Conservation (phyloP, 2,329 filamentous ascomycete species). For the Ophiostoma novo-ulmi region DNA sequence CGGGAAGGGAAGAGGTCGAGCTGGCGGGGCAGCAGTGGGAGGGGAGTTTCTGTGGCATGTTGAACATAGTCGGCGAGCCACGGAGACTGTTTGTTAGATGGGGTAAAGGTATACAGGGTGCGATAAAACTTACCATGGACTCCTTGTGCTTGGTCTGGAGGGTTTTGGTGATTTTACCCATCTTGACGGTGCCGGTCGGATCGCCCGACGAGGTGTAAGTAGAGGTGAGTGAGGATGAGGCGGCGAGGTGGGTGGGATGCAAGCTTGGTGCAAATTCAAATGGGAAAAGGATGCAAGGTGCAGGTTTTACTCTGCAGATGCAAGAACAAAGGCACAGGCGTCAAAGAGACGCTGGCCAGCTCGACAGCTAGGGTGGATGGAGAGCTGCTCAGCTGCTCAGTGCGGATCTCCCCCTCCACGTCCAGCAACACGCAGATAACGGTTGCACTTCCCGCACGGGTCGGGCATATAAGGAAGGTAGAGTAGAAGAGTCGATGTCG, state of each 20-base stretch:
- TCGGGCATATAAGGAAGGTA: slow-evolving; percentile 17
- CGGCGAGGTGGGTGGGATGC: too few species aligned
- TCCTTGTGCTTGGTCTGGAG: slow-evolving; percentile 64
- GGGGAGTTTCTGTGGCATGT: slow-evolving; percentile 59
- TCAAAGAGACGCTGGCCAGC: slow-evolving; percentile 3
- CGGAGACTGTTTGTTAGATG: slow-evolving; percentile 58
- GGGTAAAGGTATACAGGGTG: neutral
- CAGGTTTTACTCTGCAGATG: neutral
- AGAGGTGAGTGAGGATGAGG: neutral
- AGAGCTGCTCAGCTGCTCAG: slow-evolving; percentile 15
- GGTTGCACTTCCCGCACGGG: slow-evolving; percentile 17
- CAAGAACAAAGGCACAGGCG: neutral
- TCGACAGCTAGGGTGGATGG: neutral
- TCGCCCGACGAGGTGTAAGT: neutral
- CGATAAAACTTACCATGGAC: slow-evolving; percentile 51
- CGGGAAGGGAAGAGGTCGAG: slow-evolving; percentile 75
- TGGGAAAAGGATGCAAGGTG: neutral
- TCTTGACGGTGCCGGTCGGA: slow-evolving; percentile 39
- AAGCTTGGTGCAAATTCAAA: too few species aligned
- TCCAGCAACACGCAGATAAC: slow-evolving; percentile 21
- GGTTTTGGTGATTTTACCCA: slow-evolving; percentile 64
- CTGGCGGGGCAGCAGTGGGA: slow-evolving; percentile 71
- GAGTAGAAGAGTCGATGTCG: neutral
- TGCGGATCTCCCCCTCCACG: slow-evolving; percentile 21
- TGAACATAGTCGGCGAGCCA: slow-evolving; percentile 79